Evolutionary conservation across 495 filamentous ascomycete genomes (phyloP), one percentile per base, ranked within the genome.

Genomic region (Aspergillus olivimuriae): DNA sequence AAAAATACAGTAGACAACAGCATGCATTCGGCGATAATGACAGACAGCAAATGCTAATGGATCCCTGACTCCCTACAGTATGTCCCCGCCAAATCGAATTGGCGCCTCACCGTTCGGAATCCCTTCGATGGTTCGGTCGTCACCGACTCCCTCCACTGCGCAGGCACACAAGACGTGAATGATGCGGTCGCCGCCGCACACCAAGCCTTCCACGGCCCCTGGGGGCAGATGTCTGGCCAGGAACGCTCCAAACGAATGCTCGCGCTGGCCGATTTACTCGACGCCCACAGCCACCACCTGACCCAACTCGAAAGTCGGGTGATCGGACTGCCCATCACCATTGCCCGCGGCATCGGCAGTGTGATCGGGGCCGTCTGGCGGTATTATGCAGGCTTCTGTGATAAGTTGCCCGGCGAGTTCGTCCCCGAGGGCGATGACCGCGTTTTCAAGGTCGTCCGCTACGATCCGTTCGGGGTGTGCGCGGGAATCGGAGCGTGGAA

Each of bases 401-500:
- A 50, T 20, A 50, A 50, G 20, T 9, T 50, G 2, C 24, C 23
- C 19, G 47, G 47, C 6, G 47, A 44, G 0, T 44, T 42, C 14
- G 43, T 34, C 34, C 47, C 47, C n/a, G 47, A 44, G 34, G 24
- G 14, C 10, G 34, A 41, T 31, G 41, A 38, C 21, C 18, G 47
- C 2, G 28, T 40, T 1, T 50, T 44, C 24, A 50, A 50, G 17
- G 44, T 50, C 22, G 47, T 50, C 9, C 47, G 47, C 1, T 33
- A 50, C 16, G 47, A 50, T 18, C 47, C 47, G 9, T 42, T 50
- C 3, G 47, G 47, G 11, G 47, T 50, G 8, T 50, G 47, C 10
- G 47, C 47, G 9, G 47, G 47, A 3, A 50, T 50, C 15, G 47
- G 34, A n/a, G 38, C 41, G 7, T 50, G 47, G 47, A 50, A 50